Percentiles rank a stretch among this genome's conserved stretches.
These are phyloP conservation scores for Barnettozyma salicaria DNA, from an alignment of 805 yeast genomes.

Conservation along the genomic window DNA sequence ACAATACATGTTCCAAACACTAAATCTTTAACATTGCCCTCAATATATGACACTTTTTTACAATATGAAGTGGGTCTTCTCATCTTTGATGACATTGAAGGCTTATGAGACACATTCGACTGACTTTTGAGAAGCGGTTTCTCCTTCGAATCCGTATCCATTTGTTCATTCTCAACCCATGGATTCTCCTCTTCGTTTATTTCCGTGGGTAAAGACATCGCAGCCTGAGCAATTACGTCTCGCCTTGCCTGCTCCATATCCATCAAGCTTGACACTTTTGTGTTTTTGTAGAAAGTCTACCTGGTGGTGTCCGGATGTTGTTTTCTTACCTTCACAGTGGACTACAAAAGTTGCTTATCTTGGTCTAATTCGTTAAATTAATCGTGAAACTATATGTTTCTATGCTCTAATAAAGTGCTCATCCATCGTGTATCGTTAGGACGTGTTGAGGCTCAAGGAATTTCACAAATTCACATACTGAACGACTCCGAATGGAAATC, in stretches of 20 bases:
- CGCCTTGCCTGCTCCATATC: not conserved
- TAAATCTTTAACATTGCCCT: slow-evolving; percentile 26
- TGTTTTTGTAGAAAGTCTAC: not conserved
- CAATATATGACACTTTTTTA: slow-evolving; percentile 19
- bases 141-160: not conserved
- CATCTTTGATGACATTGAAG: slow-evolving; percentile 2
- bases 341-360: too few relatives aligned
- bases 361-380: too few relatives aligned
- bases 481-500: slow-evolving; percentile 30
- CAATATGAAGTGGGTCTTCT: slow-evolving; percentile 1
- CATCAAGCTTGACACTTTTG: not conserved
- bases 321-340: too few relatives aligned
- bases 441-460: not conserved
- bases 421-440: too few relatives aligned
- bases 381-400: too few relatives aligned
- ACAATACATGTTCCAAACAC: slow-evolving; percentile 84
- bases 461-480: not conserved
- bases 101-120: not conserved
- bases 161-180: slow-evolving; percentile 15
- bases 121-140: not conserved
- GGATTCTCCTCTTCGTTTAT: slow-evolving; percentile 15
- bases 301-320: not conserved
- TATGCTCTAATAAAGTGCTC: too few relatives aligned
- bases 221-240: too few relatives aligned
- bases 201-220: not conserved